These are phyloP conservation scores for Pseudonitzschia multiseries DNA, from an alignment of 108 stramenopile genomes.

Conservation along the genomic window DNA sequence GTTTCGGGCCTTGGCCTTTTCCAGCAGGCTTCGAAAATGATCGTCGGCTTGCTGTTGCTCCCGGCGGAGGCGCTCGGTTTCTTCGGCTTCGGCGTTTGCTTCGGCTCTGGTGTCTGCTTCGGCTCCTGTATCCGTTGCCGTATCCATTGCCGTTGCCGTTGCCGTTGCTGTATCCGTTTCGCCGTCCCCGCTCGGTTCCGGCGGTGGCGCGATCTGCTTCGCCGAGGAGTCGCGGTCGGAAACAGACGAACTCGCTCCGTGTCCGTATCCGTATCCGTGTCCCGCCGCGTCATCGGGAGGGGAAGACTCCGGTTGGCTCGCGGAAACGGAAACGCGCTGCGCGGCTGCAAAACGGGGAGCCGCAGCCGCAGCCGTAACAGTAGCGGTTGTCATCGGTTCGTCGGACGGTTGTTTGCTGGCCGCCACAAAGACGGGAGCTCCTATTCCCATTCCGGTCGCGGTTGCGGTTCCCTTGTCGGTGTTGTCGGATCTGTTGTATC, in stretches of 20 bases:
- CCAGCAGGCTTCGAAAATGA: slow-evolving; percentile 23
- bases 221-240: too few relatives aligned
- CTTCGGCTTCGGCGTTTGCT: slow-evolving; percentile 7
- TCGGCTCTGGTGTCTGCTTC: too few relatives aligned
- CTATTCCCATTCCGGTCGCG: not conserved
- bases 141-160: not conserved
- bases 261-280: not conserved
- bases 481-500: not conserved
- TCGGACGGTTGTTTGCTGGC: slow-evolving; percentile 13
- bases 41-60: slow-evolving; percentile 45
- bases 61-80: slow-evolving; percentile 1
- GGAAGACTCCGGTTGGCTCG: not conserved
- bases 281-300: not conserved
- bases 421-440: slow-evolving; percentile 29
- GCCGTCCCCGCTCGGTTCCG: too few relatives aligned
- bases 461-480: too few relatives aligned
- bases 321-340: too few relatives aligned
- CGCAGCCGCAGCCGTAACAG: too few relatives aligned
- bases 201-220: not conserved
- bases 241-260: too few relatives aligned
- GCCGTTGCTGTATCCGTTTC: not conserved
- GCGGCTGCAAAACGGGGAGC: slow-evolving; percentile 27
- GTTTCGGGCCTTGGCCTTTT: slow-evolving; percentile 25
- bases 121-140: too few relatives aligned
- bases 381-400: too few relatives aligned